Percentiles rank a stretch among this genome's conserved stretches.
These are phyloP conservation scores for Trichophyton schoenleinii DNA, from an alignment of 2,329 filamentous ascomycete genomes.

Conservation along the genomic window DNA sequence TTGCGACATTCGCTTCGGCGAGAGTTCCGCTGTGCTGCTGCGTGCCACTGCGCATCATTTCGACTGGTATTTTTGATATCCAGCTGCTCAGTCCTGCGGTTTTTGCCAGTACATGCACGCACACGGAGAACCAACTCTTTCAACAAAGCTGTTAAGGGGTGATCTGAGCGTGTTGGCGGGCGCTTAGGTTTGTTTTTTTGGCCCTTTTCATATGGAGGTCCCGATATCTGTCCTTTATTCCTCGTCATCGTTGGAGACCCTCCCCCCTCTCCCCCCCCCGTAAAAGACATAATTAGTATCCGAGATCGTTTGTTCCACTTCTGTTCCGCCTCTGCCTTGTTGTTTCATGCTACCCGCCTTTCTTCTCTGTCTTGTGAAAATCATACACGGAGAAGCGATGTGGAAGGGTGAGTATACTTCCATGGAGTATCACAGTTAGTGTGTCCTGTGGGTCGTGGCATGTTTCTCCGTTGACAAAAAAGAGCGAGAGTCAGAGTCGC, in stretches of 20 bases:
- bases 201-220: background rate
- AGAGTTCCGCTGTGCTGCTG: background rate
- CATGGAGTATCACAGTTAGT: background rate
- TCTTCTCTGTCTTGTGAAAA: background rate
- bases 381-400: background rate
- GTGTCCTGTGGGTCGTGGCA: constrained; percentile 1
- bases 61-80: background rate
- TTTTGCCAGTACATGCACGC: background rate
- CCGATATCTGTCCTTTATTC: background rate
- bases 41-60: background rate
- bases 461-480: background rate
- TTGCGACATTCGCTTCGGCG: background rate
- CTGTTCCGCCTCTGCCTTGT: background rate
- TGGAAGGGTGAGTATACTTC: background rate
- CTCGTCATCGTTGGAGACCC: background rate
- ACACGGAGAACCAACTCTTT: background rate
- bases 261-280: background rate
- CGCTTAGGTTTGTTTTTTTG: background rate
- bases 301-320: constrained; percentile 1
- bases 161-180: background rate
- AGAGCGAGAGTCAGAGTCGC: background rate
- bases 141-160: background rate
- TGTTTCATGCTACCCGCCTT: background rate
- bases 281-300: background rate
- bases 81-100: background rate